phyloP scores from a whole-genome alignment of 2,329 filamentous ascomycete genomes.

The Amesomyces nigricolor region DNA sequence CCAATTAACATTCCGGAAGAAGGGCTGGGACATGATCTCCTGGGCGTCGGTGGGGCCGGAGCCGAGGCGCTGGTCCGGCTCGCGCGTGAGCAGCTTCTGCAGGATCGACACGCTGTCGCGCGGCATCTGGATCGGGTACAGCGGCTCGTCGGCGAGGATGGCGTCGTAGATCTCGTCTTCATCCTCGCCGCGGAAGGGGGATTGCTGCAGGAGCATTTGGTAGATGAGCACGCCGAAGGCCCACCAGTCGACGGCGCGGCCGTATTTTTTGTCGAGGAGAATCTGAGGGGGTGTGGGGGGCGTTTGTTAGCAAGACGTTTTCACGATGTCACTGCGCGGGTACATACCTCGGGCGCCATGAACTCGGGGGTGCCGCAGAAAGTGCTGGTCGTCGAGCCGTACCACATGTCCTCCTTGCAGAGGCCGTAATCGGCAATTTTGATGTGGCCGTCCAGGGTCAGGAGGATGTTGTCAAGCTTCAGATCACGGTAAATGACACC shows the following conservation, averaged over 20 bases:
- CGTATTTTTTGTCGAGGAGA: conserved; percentile 96
- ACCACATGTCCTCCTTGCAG: conserved; percentile 99
- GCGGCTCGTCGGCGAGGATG: conserved; percentile 91
- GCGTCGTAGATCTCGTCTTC: conserved; percentile 99
- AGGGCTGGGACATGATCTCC: conserved; percentile 97
- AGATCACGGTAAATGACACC: conserved; percentile 98
- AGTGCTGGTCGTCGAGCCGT: conserved; percentile 90
- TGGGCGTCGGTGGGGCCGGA: conserved; percentile 95
- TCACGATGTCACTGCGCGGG: neutral
- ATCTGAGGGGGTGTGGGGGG: conserved; percentile 52
- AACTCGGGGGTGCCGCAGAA: conserved; percentile 99
- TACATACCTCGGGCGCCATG: conserved; percentile 91
- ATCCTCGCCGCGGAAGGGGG: conserved; percentile 96
- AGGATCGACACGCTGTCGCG: conserved; percentile 95
- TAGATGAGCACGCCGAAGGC: conserved; percentile 98
- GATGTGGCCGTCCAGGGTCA: conserved; percentile 94
- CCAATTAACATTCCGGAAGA: conserved; percentile 98
- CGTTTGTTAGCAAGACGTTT: neutral
- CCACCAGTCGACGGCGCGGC: conserved; percentile 98
- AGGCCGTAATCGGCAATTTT: conserved; percentile 98
- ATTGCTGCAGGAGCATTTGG: conserved; percentile 98
- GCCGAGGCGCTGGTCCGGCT: conserved; percentile 87
- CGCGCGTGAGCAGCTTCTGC: conserved; percentile 91
- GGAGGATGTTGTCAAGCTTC: conserved; percentile 86
- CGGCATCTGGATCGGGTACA: conserved; percentile 98